These are phyloP conservation scores for Phaeosphaeriaceae sp. DNA, from an alignment of 2,329 filamentous ascomycete genomes.

Conservation along the genomic window DNA sequence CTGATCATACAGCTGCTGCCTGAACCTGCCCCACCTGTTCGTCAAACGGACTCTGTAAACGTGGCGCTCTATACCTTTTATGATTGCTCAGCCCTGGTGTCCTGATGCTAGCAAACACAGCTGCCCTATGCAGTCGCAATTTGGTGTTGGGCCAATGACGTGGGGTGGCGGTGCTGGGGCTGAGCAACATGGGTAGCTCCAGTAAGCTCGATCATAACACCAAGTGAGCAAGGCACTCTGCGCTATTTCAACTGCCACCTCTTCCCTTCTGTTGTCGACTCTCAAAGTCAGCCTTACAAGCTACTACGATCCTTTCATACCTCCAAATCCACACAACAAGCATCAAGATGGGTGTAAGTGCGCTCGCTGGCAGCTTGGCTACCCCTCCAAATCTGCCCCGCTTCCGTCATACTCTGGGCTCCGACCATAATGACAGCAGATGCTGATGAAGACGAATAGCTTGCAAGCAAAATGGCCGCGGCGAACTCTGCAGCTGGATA, in stretches of 20 bases:
- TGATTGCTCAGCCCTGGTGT: conserved; percentile 10
- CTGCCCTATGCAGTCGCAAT: conserved; percentile 3
- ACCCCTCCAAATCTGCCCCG: conserved; percentile 28
- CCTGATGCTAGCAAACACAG: background rate
- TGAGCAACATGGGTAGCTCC: conserved; percentile 8
- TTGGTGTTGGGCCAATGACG: background rate
- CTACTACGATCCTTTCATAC: background rate
- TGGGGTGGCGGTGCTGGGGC: conserved; percentile 8
- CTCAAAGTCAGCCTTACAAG: conserved; percentile 18
- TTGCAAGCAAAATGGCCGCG: conserved; percentile 57
- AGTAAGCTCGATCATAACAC: conserved; percentile 3
- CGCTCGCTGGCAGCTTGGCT: conserved; percentile 11
- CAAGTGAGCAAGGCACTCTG: conserved; percentile 14
- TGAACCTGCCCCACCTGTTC: conserved; percentile 20
- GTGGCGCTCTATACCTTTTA: conserved; percentile 6
- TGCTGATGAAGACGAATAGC: no score
- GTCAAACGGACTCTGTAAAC: background rate
- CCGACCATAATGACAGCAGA: no score
- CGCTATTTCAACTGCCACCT: conserved; percentile 16
- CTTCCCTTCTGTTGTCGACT: conserved; percentile 4
- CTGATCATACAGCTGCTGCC: conserved; percentile 1
- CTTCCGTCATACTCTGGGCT: conserved; percentile 31
- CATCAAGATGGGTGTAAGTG: conserved; percentile 29
- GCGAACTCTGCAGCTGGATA: conserved; percentile 45
- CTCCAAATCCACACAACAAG: conserved; percentile 1